Percentiles rank a stretch among this genome's conserved stretches.
Evolutionary conservation across 805 yeast genomes (phyloP).

Genomic region (Spathaspora passalidarum): DNA sequence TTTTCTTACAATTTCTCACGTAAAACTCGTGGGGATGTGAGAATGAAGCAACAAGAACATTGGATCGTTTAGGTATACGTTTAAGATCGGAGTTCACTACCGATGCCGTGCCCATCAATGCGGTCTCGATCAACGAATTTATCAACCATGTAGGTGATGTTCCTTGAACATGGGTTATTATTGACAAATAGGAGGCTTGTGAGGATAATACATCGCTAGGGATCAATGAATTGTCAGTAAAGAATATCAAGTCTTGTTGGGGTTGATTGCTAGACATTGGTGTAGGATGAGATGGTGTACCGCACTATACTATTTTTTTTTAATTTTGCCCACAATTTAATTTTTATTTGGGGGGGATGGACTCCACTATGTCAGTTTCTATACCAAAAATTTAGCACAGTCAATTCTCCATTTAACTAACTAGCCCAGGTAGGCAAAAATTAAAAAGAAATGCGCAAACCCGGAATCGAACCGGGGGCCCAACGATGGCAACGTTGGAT

Average conservation of each 20-base stretch:
- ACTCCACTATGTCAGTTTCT: no score
- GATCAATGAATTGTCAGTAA: conserved; percentile 47
- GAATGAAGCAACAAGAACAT: conserved; percentile 35
- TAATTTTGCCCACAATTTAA: not conserved
- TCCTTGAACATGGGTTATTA: conserved; percentile 39
- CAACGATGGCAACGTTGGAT: conserved; percentile 31
- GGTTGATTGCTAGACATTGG: conserved; percentile 23
- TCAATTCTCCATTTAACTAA: no score
- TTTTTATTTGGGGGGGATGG: no score
- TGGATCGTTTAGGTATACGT: conserved; percentile 20
- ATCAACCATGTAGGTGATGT: conserved; percentile 66
- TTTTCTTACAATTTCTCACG: conserved; percentile 33
- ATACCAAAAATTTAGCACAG: not conserved
- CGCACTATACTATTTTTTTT: not conserved
- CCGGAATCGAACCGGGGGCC: conserved; percentile 36
- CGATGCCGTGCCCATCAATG: conserved; percentile 44
- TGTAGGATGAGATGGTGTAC: not conserved
- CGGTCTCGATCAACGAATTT: conserved; percentile 51
- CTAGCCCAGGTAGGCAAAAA: not conserved
- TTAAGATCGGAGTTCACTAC: conserved; percentile 34
- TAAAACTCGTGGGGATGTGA: conserved; percentile 30
- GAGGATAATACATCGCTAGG: conserved; percentile 20
- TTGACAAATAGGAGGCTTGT: conserved; percentile 17
- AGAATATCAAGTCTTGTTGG: conserved; percentile 57
- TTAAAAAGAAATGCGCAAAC: conserved; percentile 21